Percentiles rank a stretch among this genome's conserved stretches.
These are phyloP conservation scores for Ophiobolus disseminans DNA, from an alignment of 2,329 filamentous ascomycete species.

Conservation along the genomic window DNA sequence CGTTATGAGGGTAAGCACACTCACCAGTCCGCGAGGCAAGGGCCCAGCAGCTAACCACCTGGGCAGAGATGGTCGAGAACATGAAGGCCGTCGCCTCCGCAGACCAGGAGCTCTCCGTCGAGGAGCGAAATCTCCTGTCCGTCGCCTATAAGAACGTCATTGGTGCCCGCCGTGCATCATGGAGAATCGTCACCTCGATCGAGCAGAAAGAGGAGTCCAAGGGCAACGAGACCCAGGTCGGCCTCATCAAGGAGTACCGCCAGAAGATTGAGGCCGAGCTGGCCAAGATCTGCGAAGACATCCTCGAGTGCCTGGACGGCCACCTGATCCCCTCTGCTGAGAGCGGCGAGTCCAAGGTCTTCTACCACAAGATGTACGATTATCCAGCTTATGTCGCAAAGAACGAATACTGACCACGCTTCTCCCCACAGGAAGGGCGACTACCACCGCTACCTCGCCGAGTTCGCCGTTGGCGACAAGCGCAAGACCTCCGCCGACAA, in stretches of 20 bases:
- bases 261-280: conserved; percentile 98
- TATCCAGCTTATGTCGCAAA: background rate
- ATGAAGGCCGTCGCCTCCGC: conserved; percentile 98
- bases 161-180: conserved; percentile 93
- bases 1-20: conserved; percentile 86
- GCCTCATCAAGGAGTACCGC: conserved; percentile 96
- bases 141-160: conserved; percentile 99
- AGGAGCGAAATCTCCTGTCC: conserved; percentile 96
- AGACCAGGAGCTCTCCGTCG: conserved; percentile 71
- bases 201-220: conserved; percentile 99
- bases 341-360: conserved; percentile 97
- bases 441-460: conserved; percentile 98
- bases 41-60: conserved; percentile 23
- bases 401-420: conserved; percentile 26
- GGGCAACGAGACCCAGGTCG: conserved; percentile 90
- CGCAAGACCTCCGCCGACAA: conserved; percentile 93
- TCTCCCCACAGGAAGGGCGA: conserved; percentile 83
- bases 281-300: conserved; percentile 96
- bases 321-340: conserved; percentile 93
- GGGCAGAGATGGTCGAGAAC: conserved; percentile 97
- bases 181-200: conserved; percentile 98
- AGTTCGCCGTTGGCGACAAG: conserved; percentile 93
- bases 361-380: conserved; percentile 97
- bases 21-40: conserved; percentile 4
- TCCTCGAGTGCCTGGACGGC: conserved; percentile 91